A percentile compares a stretch with the other conserved stretches of the same genome.
These are phyloP conservation scores for Euphorbia schlechtendalii DNA, from an alignment of 441 rosid genomes.

Conservation along the genomic window DNA sequence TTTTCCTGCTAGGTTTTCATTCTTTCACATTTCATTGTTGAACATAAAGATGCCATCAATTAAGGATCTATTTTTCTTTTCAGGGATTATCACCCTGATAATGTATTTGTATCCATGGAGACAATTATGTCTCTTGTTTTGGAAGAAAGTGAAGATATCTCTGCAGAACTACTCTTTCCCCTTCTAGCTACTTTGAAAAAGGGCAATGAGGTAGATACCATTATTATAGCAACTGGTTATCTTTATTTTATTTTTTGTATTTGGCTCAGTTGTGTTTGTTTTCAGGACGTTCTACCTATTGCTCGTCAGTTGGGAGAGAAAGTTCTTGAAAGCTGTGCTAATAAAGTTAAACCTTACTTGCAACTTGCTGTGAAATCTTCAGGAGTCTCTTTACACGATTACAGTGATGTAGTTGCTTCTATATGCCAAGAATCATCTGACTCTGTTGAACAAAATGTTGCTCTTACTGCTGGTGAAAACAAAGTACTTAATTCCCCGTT, in stretches of 20 bases:
- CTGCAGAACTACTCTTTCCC: conserved; percentile 71
- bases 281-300: conserved; percentile 61
- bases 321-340: conserved; percentile 66
- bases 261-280: conserved; percentile 7
- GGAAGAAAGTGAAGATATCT: conserved; percentile 96
- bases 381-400: conserved; percentile 52
- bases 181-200: conserved; percentile 53
- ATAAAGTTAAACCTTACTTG: conserved; percentile 67
- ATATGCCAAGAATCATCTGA: conserved; percentile 51
- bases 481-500: conserved; percentile 33
- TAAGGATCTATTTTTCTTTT: conserved; percentile 11
- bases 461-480: conserved; percentile 26
- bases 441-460: conserved; percentile 32
- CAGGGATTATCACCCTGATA: conserved; percentile 84
- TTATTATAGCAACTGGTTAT: not conserved
- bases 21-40: not conserved
- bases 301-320: conserved; percentile 69
- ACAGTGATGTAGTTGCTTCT: conserved; percentile 55
- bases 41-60: not conserved
- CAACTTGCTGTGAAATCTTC: conserved; percentile 51
- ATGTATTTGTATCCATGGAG: conserved; percentile 79
- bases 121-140: conserved; percentile 86
- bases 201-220: conserved; percentile 56
- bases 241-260: conserved; percentile 13
- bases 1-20: not conserved